A percentile compares a stretch with the other conserved stretches of the same genome.
phyloP scores from a whole-genome alignment of 2,329 filamentous ascomycete species.

The Colletotrichum costaricense region DNA sequence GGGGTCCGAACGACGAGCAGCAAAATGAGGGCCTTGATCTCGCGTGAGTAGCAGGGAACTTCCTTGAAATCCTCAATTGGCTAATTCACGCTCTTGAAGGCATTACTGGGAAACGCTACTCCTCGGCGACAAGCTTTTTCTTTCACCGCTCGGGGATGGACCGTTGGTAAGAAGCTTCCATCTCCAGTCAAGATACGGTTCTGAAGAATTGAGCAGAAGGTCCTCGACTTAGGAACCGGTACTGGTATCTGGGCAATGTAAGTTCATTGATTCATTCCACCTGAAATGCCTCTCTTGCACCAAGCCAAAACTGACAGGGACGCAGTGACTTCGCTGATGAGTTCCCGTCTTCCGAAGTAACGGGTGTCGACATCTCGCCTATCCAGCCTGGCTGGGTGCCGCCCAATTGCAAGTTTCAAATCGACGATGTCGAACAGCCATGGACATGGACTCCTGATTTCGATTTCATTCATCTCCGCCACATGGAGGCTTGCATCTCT shows the following conservation, averaged over 20 bases:
- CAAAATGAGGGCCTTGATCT: constrained; percentile 34
- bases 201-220: not conserved
- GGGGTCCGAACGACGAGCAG: constrained; percentile 27
- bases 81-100: not conserved
- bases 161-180: not conserved
- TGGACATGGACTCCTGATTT: constrained; percentile 60
- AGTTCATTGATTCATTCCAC: not conserved
- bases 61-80: not conserved
- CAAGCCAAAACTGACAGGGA: not conserved
- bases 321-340: constrained; percentile 59
- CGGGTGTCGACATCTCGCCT: constrained; percentile 66
- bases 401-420: constrained; percentile 50
- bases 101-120: constrained; percentile 22
- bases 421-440: constrained; percentile 46
- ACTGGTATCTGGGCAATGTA: constrained; percentile 26
- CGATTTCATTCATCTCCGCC: constrained; percentile 70
- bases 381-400: constrained; percentile 58
- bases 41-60: not conserved
- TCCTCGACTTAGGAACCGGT: constrained; percentile 14
- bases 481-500: constrained; percentile 67
- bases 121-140: constrained; percentile 20
- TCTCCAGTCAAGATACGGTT: not conserved
- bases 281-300: not conserved
- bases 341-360: constrained; percentile 54
- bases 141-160: constrained; percentile 1